phyloP scores from a whole-genome alignment of 2,329 filamentous ascomycete species.

The Dothideomycetidae sp. region DNA sequence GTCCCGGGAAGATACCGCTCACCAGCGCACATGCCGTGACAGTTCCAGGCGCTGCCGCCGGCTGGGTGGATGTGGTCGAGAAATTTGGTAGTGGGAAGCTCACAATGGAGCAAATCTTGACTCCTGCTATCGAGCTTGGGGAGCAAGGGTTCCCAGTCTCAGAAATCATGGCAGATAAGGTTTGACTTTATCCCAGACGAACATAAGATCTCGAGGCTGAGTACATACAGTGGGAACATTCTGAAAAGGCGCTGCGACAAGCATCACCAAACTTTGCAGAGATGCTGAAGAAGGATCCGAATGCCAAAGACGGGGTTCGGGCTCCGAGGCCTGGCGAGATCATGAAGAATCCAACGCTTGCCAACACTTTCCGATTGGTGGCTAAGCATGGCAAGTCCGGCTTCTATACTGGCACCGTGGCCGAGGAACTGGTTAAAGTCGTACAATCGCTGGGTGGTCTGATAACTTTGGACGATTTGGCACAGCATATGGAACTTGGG shows the following conservation, averaged over 20 bases:
- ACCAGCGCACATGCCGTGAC: slow-evolving; percentile 68
- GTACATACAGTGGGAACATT: slow-evolving; percentile 50
- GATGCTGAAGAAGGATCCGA: slow-evolving; percentile 67
- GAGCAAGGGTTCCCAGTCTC: slow-evolving; percentile 85
- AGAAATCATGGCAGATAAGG: slow-evolving; percentile 59
- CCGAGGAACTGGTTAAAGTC: slow-evolving; percentile 65
- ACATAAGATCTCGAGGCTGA: background rate
- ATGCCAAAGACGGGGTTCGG: slow-evolving; percentile 53
- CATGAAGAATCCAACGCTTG: slow-evolving; percentile 71
- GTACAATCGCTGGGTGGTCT: slow-evolving; percentile 62
- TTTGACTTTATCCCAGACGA: background rate
- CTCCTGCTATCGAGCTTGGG: slow-evolving; percentile 69
- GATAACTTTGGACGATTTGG: slow-evolving; percentile 65
- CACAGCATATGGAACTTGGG: slow-evolving; percentile 56
- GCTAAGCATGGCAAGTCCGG: slow-evolving; percentile 72
- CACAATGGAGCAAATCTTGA: slow-evolving; percentile 59
- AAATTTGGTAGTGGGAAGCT: slow-evolving; percentile 81
- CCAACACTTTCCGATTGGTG: slow-evolving; percentile 64
- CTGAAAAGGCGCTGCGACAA: slow-evolving; percentile 48
- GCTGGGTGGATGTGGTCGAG: slow-evolving; percentile 82
- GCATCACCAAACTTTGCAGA: slow-evolving; percentile 80
- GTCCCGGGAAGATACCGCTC: slow-evolving; percentile 52
- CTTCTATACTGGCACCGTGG: slow-evolving; percentile 78
- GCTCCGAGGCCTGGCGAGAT: slow-evolving; percentile 71
- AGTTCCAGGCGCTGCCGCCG: slow-evolving; percentile 78